A percentile compares a stretch with the other conserved stretches of the same genome.
Evolutionary conservation across 208 protist species (phyloP).

Genomic region (Strigomonas oncopelti): DNA sequence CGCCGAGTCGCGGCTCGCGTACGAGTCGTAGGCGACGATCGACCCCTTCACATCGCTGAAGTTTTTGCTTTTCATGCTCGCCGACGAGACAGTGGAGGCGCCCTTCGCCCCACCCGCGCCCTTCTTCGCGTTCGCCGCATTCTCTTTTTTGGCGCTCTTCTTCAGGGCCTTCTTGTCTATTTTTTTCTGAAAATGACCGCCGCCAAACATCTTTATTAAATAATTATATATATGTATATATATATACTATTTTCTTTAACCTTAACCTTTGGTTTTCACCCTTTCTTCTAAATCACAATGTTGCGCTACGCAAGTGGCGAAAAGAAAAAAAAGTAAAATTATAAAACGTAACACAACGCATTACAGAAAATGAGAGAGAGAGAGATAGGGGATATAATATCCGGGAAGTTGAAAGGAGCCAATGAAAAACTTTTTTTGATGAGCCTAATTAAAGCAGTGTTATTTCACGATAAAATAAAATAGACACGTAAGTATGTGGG

Average conservation of each 20-base stretch:
- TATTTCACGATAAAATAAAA: constrained; percentile 4
- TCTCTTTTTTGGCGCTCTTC: constrained; percentile 44
- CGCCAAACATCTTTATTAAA: constrained; percentile 60
- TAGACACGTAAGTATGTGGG: constrained; percentile 5
- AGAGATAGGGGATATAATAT: no score
- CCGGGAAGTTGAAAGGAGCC: no score
- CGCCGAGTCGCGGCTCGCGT: constrained; percentile 52
- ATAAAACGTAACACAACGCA: no score
- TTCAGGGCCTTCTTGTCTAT: constrained; percentile 59
- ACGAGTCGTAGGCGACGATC: constrained; percentile 55
- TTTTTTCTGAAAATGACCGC: constrained; percentile 65
- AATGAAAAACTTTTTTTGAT: no score
- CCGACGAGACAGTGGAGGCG: background rate
- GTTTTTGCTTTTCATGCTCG: constrained; percentile 20
- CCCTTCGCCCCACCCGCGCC: background rate
- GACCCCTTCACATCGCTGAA: constrained; percentile 69
- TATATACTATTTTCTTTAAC: background rate
- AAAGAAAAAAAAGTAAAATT: background rate
- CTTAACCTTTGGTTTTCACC: background rate
- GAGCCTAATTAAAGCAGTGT: background rate
- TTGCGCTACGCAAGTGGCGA: background rate
- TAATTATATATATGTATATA: background rate
- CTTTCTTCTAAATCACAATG: background rate
- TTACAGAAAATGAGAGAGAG: no score
- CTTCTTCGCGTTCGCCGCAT: constrained; percentile 16